Evolutionary conservation across 2,329 filamentous ascomycete genomes (phyloP), one percentile per base, ranked within the genome.

Genomic region (Exophiala dermatitidis): DNA sequence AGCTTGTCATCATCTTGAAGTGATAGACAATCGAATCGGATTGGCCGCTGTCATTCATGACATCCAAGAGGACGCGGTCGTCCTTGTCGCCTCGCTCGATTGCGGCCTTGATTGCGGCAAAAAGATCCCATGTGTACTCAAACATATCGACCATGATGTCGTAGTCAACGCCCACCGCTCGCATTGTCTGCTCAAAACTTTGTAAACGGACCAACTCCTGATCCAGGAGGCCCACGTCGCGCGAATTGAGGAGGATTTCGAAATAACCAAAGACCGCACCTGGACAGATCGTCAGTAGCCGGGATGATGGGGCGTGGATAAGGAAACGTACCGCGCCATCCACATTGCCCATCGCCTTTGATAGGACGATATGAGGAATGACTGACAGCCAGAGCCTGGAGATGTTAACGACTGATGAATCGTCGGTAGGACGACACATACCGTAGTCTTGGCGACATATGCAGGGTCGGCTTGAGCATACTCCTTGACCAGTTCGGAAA

Each of bases 201-300:
- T 77, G 81, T 50, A 97, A 77, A 34, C 91, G 84, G 28, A 78
- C 77, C 52, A 83, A 74, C 70, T 97, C 91, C 60, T 78, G 78
- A 34, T 83, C 76, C 54, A 94, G 75, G 61, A 83, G 81, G 58
- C 74, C 73, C 53, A 74, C 73, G 67, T 89, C 83, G 62, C 81
- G 82, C 44, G 79, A 73, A 59, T 82, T 80, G 63, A 91, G 76
- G 50, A 97, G 77, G 43, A 83, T 85, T 71, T 98, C 93, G 67
- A 94, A 95, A 70, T 96, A 97, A 60, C 84, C 84, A 70, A 95
- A 98, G 28, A 85, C 90, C 67, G 95, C 86, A 48, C 91, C 93
- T 97, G 68, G 34, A 46, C 19, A 5, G 9, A 32, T 32, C 5
- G 38, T 32, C 26, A 36, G 38, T 31, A 44, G 32, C 37, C 31